Base-by-base conservation (phyloP, 2,329 filamentous ascomycete genomes). In the Kalmusia sp. region DNA sequence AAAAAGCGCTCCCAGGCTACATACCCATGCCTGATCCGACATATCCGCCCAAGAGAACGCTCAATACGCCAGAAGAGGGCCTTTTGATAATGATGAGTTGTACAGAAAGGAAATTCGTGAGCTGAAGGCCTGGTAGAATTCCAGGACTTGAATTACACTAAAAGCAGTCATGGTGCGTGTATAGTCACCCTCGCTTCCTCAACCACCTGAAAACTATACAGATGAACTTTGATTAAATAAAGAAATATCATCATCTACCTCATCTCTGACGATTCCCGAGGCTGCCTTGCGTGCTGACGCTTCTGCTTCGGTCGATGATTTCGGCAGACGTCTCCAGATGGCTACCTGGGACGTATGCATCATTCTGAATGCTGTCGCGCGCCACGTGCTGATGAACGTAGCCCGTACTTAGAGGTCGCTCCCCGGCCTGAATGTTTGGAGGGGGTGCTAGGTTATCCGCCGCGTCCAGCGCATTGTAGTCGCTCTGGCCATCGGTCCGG, bases 371-470 rank as follows among this genome's bases (percentile, higher is more conserved):
- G 44, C 71, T 73, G 45, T 76, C 73, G 21, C 70, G 64, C 1
- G 71, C 73, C 44, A 72, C 57, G 49, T 73, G 74, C 17, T 75
- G 71, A 43, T 73, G 69, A 12, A 76, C 74, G 33, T 69, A 73
- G 4, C 74, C 74, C 3, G 72, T 75, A 49, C 69, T 75, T 33
- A 74, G 46, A 9, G 68, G 73, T 9, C 71, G 62, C 21, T 72
- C 67, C 8, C 41, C 54, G 2, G 47, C 38, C 8, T 65, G 58
- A 7, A 71, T 57, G 1, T 37, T 31, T 14, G 55, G 60, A 27
- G 68, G 65, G 3, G 64, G 59, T 8, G 31, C 53, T 6, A 64
- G 49, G 12, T 52, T 44, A 22, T 59, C 48, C 11, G 33, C 30
- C 14, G 27, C 19, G 6, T 48, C 44, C 9, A 54, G 25, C 9